A percentile compares a stretch with the other conserved stretches of the same genome.
Evolutionary conservation across 2,329 filamentous ascomycete species (phyloP).

Genomic region (Biscogniauxia marginata): DNA sequence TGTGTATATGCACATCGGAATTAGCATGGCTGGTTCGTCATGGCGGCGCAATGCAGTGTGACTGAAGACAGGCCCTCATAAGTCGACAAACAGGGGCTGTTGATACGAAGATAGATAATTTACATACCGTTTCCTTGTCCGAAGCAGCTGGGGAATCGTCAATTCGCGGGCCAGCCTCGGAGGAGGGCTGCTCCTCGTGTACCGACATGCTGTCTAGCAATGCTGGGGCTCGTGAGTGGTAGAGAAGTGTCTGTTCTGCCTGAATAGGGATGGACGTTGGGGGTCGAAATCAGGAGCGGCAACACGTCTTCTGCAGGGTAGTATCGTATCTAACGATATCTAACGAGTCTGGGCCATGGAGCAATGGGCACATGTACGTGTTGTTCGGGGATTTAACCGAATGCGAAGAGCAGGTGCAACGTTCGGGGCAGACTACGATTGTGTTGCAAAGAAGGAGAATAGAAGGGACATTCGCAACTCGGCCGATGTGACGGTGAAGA

Average conservation of each 20-base stretch:
- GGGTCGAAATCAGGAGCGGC: not conserved
- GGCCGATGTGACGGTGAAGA: not conserved
- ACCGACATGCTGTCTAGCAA: slow-evolving; percentile 29
- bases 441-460: not conserved
- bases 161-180: slow-evolving; percentile 21
- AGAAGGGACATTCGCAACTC: not conserved
- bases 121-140: slow-evolving; percentile 41
- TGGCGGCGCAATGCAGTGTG: slow-evolving; percentile 14
- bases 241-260: not conserved
- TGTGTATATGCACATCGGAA: slow-evolving; percentile 32
- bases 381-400: not conserved
- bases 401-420: no score
- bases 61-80: slow-evolving; percentile 5
- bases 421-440: no score
- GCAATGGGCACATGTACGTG: not conserved
- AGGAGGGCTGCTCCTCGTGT: slow-evolving; percentile 29
- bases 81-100: no score
- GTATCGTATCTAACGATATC: not conserved
- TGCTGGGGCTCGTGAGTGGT: not conserved
- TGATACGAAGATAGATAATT: slow-evolving; percentile 1
- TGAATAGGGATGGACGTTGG: not conserved
- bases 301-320: not conserved
- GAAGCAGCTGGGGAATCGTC: slow-evolving; percentile 33
- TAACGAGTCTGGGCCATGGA: not conserved
- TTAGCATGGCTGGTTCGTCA: slow-evolving; percentile 14